Evolutionary conservation across 176 grass and related monocot species (phyloP).

Genomic region (Melocanna baccifera): DNA sequence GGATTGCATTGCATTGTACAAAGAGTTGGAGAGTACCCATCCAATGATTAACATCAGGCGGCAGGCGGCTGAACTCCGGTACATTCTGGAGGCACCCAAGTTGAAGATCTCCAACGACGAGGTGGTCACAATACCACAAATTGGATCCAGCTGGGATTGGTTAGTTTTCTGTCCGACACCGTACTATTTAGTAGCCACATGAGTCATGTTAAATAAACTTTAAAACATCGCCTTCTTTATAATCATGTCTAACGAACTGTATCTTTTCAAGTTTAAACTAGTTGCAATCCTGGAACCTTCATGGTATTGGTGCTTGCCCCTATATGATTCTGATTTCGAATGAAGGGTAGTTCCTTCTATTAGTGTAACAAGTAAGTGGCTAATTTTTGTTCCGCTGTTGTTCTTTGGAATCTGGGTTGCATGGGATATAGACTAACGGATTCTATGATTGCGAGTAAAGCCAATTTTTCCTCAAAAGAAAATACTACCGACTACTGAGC

Average conservation of each 20-base stretch:
- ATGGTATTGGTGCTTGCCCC: neutral
- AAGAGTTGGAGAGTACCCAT: conserved; percentile 77
- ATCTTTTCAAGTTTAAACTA: neutral
- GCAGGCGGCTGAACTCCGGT: conserved; percentile 90
- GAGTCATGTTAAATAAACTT: neutral
- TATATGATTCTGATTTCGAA: neutral
- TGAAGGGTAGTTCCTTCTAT: neutral
- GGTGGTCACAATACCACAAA: conserved; percentile 93
- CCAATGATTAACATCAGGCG: conserved; percentile 84
- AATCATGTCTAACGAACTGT: neutral
- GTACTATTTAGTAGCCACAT: neutral
- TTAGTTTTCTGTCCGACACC: conserved; percentile 31
- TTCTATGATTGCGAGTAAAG: neutral
- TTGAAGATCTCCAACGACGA: conserved; percentile 98
- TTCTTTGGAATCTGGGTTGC: neutral
- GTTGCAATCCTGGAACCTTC: neutral
- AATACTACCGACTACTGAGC: neutral
- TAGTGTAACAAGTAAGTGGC: neutral
- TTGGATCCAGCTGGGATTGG: conserved; percentile 95
- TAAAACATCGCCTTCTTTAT: neutral
- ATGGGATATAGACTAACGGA: neutral
- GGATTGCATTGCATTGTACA: conserved; percentile 94
- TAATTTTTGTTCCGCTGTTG: neutral
- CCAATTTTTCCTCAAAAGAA: neutral
- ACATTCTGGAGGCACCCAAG: conserved; percentile 91